Evolutionary conservation across 108 stramenopile species (phyloP), one percentile per base, ranked within the genome.

Genomic region (Pseudonitzschia multiseries): DNA sequence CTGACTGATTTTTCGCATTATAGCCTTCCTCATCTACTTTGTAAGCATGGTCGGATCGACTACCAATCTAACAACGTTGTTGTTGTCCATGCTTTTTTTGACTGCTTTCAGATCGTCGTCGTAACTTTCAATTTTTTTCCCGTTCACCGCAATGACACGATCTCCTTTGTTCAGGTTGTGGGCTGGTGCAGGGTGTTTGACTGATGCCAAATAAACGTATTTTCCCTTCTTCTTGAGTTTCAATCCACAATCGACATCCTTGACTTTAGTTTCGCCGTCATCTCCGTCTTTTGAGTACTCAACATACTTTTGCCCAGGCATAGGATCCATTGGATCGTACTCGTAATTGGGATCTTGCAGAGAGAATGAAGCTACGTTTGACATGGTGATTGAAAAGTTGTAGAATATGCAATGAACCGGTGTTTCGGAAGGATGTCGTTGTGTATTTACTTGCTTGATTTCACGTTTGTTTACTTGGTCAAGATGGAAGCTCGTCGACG

Each of bases 131-230:
- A 71, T 15, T 41, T 26, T 43, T 21, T 71, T 71, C 21, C 57
- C 70, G 36, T 71, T 71, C 20, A 71, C 27, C 8, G 70, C 70
- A 15, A 71, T 52, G 51, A 71, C n/a, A 14, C 70, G 70, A 27
- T 71, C 57, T 40, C 57, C 57, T 8, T 42, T 40, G 21, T 36
- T 15, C 57, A 71, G 33, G n/a, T 41, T 57, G 65, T 65, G 65
- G 12, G 54, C 8, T 24, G 70, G 53, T 33, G 70, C 70, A 22
- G 57, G 70, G 57, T 57, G 57, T 71, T 71, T 31, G 21, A 71
- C 70, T 54, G 57, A 42, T 4, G 17, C 14, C 17, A 71, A 24
- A 41, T 41, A 71, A 24, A 71, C 21, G 29, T 52, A 52, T 1
- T 71, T 41, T 12, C 36, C 53, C 40, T 71, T 71, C 13, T 9